These are phyloP conservation scores for Leccinum ochraceum DNA, from an alignment of 768 basidiomycete genomes.

Conservation along the genomic window DNA sequence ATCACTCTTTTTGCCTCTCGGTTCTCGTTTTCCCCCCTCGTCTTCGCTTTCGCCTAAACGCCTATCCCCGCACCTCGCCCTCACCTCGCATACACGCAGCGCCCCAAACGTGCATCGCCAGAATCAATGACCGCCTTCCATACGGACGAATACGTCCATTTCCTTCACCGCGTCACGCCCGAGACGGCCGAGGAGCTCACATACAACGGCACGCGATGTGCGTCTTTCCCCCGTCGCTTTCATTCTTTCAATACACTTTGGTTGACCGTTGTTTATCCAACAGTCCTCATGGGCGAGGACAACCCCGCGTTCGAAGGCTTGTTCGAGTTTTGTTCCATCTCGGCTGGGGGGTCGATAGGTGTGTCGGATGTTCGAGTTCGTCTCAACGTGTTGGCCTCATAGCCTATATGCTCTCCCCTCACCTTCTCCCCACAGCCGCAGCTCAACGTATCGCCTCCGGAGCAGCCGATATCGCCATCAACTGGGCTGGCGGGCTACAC, in stretches of 20 bases:
- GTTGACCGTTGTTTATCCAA: neutral
- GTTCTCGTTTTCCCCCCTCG: neutral
- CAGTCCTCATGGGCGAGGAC: slow-evolving; percentile 80
- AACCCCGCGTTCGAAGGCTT: slow-evolving; percentile 96
- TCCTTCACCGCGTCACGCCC: slow-evolving; percentile 83
- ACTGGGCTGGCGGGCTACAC: slow-evolving; percentile 98
- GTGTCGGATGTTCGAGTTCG: slow-evolving; percentile 23
- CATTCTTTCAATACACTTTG: neutral
- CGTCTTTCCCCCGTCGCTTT: slow-evolving; percentile 23
- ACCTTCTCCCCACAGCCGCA: slow-evolving; percentile 53
- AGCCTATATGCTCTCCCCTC: neutral
- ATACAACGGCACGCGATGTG: slow-evolving; percentile 83
- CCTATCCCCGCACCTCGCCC: neutral
- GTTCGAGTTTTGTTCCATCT: slow-evolving; percentile 90
- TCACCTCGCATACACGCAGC: slow-evolving; percentile 42
- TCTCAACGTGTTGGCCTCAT: neutral
- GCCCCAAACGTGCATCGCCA: slow-evolving; percentile 67
- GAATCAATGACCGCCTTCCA: slow-evolving; percentile 92
- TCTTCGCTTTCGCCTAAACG: neutral
- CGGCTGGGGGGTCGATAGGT: slow-evolving; percentile 94
- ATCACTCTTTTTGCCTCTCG: no score
- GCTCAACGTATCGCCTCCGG: slow-evolving; percentile 69
- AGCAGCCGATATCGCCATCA: slow-evolving; percentile 75
- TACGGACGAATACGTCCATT: slow-evolving; percentile 97
- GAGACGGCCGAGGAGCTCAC: slow-evolving; percentile 89